phyloP scores from a whole-genome alignment of 179 eudicot species.

The Sideroxylon spinosum region DNA sequence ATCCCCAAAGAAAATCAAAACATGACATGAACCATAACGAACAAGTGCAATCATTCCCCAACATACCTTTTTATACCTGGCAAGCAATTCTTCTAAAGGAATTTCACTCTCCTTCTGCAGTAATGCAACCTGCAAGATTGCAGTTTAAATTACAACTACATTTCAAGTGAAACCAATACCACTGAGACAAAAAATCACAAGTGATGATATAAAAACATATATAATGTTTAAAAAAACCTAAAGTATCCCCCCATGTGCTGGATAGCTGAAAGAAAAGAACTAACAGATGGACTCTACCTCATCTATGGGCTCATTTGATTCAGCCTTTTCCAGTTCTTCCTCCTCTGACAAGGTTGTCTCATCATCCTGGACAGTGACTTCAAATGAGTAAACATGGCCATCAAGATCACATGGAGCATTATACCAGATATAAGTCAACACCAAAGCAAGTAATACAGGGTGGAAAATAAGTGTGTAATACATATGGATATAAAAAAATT shows the following conservation, averaged over 20 bases:
- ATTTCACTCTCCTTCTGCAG: constrained; percentile 92
- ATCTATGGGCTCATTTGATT: constrained; percentile 47
- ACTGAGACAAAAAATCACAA: background rate
- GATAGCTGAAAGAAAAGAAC: background rate
- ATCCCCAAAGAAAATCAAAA: constrained; percentile 16
- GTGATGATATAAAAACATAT: background rate
- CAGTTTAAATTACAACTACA: constrained; percentile 10
- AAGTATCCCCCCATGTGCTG: background rate
- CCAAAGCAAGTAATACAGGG: no score
- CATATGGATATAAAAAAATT: no score
- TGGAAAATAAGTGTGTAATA: no score
- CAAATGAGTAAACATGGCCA: background rate
- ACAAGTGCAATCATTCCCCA: constrained; percentile 17
- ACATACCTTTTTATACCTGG: constrained; percentile 81
- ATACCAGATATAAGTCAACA: background rate
- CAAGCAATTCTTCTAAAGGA: constrained; percentile 85
- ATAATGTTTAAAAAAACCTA: background rate
- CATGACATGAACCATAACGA: constrained; percentile 11
- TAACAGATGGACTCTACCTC: constrained; percentile 47
- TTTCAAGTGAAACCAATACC: constrained; percentile 6
- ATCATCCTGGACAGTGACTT: constrained; percentile 60
- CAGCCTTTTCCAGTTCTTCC: constrained; percentile 78
- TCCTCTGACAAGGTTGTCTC: constrained; percentile 87
- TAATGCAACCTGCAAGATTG: constrained; percentile 63
- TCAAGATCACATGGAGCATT: background rate